Percentiles rank a stretch among this genome's conserved stretches.
Evolutionary conservation across 495 filamentous ascomycete genomes (phyloP).

Genomic region (Penicilliopsis zonata): DNA sequence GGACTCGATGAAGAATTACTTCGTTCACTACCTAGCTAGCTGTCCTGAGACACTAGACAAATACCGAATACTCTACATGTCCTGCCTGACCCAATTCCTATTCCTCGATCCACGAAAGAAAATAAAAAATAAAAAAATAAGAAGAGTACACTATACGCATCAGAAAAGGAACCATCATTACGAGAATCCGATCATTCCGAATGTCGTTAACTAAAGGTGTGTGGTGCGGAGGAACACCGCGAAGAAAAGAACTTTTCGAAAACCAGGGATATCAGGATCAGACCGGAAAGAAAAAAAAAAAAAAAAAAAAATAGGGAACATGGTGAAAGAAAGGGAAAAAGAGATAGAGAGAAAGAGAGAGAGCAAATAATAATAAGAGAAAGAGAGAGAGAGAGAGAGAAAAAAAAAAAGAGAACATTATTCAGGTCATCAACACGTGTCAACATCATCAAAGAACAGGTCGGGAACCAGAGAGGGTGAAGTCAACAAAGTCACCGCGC

Average conservation of each 20-base stretch:
- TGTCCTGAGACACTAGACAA: too few species aligned
- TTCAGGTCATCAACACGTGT: too few species aligned
- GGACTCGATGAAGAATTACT: too few species aligned
- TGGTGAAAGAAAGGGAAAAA: conserved; percentile 7
- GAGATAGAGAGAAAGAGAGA: conserved; percentile 12
- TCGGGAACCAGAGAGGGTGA: conserved; percentile 7
- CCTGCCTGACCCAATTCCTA: too few species aligned
- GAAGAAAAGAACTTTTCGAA: conserved; percentile 36
- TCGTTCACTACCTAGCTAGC: too few species aligned
- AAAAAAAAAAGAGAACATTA: conserved; percentile 12
- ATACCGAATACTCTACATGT: too few species aligned
- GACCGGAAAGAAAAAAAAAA: conserved; percentile 14
- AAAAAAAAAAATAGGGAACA: conserved; percentile 4
- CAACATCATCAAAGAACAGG: conserved; percentile 11
- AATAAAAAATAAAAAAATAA: too few species aligned
- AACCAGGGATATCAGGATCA: conserved; percentile 40
- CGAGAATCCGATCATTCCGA: too few species aligned
- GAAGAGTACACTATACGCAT: too few species aligned
- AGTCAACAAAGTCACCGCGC: conserved; percentile 11
- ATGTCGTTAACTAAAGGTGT: conserved; percentile 27
- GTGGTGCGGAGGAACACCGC: conserved; percentile 24
- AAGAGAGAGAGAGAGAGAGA: conserved; percentile 5
- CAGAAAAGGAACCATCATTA: too few species aligned
- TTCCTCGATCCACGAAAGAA: too few species aligned
- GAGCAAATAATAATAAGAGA: conserved; percentile 13